These are phyloP conservation scores for Artemisia tridentata DNA, from an alignment of 129 eudicot species.

Conservation along the genomic window DNA sequence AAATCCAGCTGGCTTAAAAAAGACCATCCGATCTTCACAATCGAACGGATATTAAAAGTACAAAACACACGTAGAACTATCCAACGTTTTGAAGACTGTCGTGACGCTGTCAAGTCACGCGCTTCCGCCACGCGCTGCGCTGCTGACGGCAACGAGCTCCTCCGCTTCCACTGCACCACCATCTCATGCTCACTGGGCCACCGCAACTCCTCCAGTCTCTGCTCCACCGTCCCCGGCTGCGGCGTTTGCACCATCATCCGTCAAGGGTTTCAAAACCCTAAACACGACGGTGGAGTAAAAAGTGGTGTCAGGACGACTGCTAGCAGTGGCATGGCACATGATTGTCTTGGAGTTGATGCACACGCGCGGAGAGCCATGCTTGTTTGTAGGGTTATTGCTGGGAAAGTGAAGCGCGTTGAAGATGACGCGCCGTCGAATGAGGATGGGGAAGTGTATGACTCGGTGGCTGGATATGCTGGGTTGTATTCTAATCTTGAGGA, in stretches of 20 bases:
- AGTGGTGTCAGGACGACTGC: constrained; percentile 79
- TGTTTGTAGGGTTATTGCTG: constrained; percentile 92
- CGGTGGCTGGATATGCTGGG: constrained; percentile 71
- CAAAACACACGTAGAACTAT: constrained; percentile 75
- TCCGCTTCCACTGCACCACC: constrained; percentile 88
- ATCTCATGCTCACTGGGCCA: constrained; percentile 68
- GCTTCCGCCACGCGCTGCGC: constrained; percentile 74
- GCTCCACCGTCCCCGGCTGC: constrained; percentile 66
- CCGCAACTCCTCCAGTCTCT: constrained; percentile 64
- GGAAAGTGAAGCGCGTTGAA: constrained; percentile 50
- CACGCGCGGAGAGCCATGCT: constrained; percentile 72
- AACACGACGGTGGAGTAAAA: constrained; percentile 30
- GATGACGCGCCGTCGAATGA: constrained; percentile 18
- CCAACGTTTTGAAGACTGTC: constrained; percentile 76
- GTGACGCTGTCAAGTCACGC: constrained; percentile 67
- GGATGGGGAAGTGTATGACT: constrained; percentile 42
- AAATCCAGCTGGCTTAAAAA: constrained; percentile 88
- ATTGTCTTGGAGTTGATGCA: constrained; percentile 40
- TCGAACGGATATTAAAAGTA: constrained; percentile 80
- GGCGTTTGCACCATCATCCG: constrained; percentile 70
- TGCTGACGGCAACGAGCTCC: constrained; percentile 96
- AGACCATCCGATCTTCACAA: constrained; percentile 72
- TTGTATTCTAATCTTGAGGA: constrained; percentile 79
- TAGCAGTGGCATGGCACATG: constrained; percentile 87
- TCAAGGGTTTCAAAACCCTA: constrained; percentile 51